Base-by-base conservation (phyloP, 2,329 filamentous ascomycete genomes). In the Pezicula neosporulosa region DNA sequence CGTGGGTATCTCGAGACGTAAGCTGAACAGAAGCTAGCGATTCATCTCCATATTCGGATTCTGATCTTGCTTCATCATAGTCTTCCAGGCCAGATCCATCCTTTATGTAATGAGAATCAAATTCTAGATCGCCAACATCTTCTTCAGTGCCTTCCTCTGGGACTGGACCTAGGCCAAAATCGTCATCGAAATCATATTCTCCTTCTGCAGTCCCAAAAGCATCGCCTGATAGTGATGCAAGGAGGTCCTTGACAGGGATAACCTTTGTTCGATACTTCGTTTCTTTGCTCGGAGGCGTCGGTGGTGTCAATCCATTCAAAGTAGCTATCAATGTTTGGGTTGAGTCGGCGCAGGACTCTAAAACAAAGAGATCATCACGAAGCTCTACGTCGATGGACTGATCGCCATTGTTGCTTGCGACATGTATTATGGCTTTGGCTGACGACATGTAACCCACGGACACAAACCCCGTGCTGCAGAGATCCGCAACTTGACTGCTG, bases 301-400 rank as follows among this genome's bases (percentile, higher is more conserved):
- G 93, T 4, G 93, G 94, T 36, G 86, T 84, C 4, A 99, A 76
- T 1, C 87, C 91, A 62, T 88, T 90, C 15, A 92, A 72, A 39
- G 96, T 79, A 2, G 81, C 78, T 48, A 96, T 86, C 13, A 99
- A 77, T 0, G 94, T 99, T 67, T 97, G 91, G 0, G 91, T 97
- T 2, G 94, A 99, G 69, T 99, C 94, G 28, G 94, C 94, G 63
- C 95, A 99, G 1, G 92, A 95, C 69, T 99, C 94, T 6, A 99
- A 73, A 33, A 99, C 86, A 48, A 99, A 77, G 1, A 99, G 77
- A 57, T 96, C 87, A 63, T 96, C 92, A 54, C 83, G 83, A 44
- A 97, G 73, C 56, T 96, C 89, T 1, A 97, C 77, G 59, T 94
- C 86, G 13, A 97, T 70, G 38, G 83, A 80, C 56, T 85, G 87